Evolutionary conservation across 495 filamentous ascomycete species (phyloP).

Genomic region (Aspergillus nanangensis): DNA sequence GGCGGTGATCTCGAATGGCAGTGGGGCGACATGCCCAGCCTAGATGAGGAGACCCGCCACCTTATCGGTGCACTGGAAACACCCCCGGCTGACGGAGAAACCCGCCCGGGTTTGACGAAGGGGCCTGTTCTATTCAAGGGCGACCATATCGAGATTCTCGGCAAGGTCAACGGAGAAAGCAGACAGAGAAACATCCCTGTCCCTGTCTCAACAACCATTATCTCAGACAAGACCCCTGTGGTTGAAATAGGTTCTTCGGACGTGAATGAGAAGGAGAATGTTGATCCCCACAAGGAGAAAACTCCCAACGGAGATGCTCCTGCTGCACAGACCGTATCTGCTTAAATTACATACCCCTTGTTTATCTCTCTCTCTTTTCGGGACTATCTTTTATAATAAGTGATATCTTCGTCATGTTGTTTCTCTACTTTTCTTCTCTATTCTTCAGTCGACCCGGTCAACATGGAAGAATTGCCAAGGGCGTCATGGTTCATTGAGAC

Average conservation of each 20-base stretch:
- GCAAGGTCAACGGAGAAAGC: slow-evolving; percentile 36
- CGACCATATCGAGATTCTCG: slow-evolving; percentile 33
- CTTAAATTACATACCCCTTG: neutral
- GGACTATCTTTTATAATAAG: no score
- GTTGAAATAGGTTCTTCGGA: no score
- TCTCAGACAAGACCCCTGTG: neutral
- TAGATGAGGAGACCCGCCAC: slow-evolving; percentile 57
- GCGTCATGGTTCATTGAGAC: no score
- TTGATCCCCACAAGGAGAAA: neutral
- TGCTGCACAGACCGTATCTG: neutral
- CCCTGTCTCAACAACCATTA: neutral
- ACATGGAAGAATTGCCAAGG: no score
- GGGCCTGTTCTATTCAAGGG: slow-evolving; percentile 39
- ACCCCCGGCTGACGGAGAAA: slow-evolving; percentile 22
- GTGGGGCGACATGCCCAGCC: slow-evolving; percentile 65
- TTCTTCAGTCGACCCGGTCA: no score
- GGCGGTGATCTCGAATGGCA: slow-evolving; percentile 78
- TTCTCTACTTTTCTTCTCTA: no score
- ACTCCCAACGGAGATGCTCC: neutral
- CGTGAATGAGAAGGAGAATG: neutral
- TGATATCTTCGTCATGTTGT: no score
- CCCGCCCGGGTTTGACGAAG: slow-evolving; percentile 30
- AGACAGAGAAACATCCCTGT: slow-evolving; percentile 31
- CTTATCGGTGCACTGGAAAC: slow-evolving; percentile 37
- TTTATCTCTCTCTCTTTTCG: no score